These are phyloP conservation scores for Xylaria sp. DNA, from an alignment of 2,329 filamentous ascomycete species.

Conservation along the genomic window DNA sequence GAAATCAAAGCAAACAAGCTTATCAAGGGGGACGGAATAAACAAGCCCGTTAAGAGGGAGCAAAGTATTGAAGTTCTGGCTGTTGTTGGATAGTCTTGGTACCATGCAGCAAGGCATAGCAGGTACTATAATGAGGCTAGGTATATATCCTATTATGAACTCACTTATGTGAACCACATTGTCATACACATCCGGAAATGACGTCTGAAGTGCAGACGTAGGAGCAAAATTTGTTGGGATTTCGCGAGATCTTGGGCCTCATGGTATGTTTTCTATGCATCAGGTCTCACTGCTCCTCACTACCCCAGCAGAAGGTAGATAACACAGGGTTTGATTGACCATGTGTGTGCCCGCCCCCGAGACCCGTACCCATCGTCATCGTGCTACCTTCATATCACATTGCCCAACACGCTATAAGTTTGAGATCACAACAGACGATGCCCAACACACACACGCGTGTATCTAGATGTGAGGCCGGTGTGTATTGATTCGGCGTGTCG, in stretches of 20 bases:
- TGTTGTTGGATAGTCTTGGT: background rate
- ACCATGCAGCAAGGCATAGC: background rate
- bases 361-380: background rate
- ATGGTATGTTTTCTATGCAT: background rate
- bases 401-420: background rate
- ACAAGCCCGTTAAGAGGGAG: background rate
- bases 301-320: background rate
- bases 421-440: background rate
- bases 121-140: no score
- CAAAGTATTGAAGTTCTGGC: background rate
- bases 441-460: background rate
- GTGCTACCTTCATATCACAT: background rate
- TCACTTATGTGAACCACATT: background rate
- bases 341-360: constrained; percentile 3
- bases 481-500: background rate
- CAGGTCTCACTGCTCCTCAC: background rate
- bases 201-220: background rate
- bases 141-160: background rate
- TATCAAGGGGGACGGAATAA: no score
- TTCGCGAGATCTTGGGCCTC: background rate
- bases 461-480: background rate
- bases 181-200: background rate
- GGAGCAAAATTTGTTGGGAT: background rate
- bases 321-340: background rate
- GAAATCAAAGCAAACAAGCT: no score